Percentiles rank a stretch among this genome's conserved stretches.
These are phyloP conservation scores for Besnoitia besnoiti DNA, from an alignment of 169 alveolate species.

Conservation along the genomic window DNA sequence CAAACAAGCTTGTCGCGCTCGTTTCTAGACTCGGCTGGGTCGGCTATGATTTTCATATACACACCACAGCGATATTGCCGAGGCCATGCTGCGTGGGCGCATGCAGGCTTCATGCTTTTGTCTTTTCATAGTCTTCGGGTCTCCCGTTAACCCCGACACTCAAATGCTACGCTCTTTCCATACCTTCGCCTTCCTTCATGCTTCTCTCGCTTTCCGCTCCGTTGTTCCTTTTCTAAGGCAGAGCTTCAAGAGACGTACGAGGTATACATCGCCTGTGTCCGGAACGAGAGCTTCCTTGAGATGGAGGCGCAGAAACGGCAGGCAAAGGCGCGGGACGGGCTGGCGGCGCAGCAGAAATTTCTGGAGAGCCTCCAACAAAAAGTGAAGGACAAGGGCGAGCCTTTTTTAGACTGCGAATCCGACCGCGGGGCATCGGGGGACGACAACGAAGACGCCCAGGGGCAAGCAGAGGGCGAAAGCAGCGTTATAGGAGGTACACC, in stretches of 20 bases:
- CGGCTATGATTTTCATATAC: too few relatives aligned
- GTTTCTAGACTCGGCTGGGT: too few relatives aligned
- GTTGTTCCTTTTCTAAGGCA: neutral
- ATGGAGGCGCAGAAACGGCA: neutral
- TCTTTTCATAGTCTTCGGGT: too few relatives aligned
- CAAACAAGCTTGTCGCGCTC: too few relatives aligned
- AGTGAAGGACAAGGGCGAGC: neutral
- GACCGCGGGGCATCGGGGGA: neutral
- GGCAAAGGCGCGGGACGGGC: neutral
- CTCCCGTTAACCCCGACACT: too few relatives aligned
- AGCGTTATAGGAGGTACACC: too few relatives aligned
- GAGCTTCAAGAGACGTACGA: constrained; percentile 30
- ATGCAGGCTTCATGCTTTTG: too few relatives aligned
- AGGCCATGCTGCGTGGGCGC: too few relatives aligned
- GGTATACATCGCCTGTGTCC: constrained; percentile 12
- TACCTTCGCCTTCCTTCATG: neutral
- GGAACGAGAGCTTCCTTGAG: constrained; percentile 20
- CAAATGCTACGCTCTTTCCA: too few relatives aligned
- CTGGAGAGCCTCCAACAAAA: neutral
- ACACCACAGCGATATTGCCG: too few relatives aligned
- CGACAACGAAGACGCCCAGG: neutral
- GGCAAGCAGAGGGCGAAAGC: too few relatives aligned
- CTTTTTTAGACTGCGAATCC: neutral
- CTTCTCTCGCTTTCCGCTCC: neutral
- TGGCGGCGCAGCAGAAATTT: neutral